Percentiles rank a stretch among this genome's conserved stretches.
These are phyloP conservation scores for Rhizopogon rudus DNA, from an alignment of 768 basidiomycete species.

Conservation along the genomic window DNA sequence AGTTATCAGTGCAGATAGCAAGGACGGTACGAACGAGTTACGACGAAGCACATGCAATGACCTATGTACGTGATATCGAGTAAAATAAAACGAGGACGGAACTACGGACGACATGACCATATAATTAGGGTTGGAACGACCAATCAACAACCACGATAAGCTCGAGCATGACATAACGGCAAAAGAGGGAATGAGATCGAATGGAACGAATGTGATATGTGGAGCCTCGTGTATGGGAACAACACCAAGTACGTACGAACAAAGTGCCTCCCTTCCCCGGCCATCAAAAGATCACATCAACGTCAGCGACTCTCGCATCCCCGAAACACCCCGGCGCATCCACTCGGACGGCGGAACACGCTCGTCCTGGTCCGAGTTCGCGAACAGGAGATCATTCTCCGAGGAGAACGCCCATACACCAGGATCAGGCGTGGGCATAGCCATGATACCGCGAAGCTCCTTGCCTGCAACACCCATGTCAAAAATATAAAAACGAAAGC, in stretches of 20 bases:
- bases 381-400: slow-evolving; percentile 55
- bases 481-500: no score
- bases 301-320: slow-evolving; percentile 33
- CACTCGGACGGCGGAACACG: slow-evolving; percentile 51
- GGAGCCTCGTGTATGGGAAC: not conserved
- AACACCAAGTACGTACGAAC: no score
- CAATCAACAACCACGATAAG: not conserved
- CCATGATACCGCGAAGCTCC: slow-evolving; percentile 60
- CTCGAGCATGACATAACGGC: not conserved
- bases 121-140: not conserved
- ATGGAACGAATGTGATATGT: not conserved
- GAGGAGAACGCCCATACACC: slow-evolving; percentile 55
- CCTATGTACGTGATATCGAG: no score
- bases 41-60: no score
- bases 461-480: slow-evolving; percentile 32
- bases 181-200: not conserved
- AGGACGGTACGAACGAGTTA: no score
- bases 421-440: slow-evolving; percentile 54
- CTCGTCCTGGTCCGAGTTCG: slow-evolving; percentile 13
- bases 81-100: no score
- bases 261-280: no score
- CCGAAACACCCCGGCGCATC: slow-evolving; percentile 43
- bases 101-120: no score
- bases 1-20: no score
- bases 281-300: not conserved